Base-by-base conservation (phyloP, 768 basidiomycete genomes). In the Tulasnella sp. region DNA sequence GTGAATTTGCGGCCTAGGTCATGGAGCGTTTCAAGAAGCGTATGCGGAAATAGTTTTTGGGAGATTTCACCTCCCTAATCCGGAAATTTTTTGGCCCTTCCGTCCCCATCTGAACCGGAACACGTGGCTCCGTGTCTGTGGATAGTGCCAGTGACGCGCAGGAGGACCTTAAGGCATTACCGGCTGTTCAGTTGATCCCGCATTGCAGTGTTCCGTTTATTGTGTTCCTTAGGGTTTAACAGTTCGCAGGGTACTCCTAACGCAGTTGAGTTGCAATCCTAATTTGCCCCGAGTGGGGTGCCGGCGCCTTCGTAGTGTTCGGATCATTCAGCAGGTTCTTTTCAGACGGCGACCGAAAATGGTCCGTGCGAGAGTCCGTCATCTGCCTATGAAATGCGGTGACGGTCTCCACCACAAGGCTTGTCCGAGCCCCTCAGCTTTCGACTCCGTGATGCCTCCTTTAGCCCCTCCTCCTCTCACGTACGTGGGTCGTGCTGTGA, bases 1-100 rank as follows among this genome's bases (percentile, higher is more conserved):
- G 44, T 41, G 24, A 76, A 50, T 76, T 28, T 34, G 28, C n/a
- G 46, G 44, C 48, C 16, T 82, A 95, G 94, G 94, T 95, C 78
- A 94, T 96, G 94, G 96, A 97, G 86, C 91, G 97, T 44, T 99
- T 98, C 89, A 98, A 97, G 89, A 98, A 99, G 87, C 89, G 96
- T 80, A 95, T 96, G 94, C 75, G 82, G 72, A 80, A 82, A 79
- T 82, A 76, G 37, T 42, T 50, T 6, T 22, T n/a, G n/a, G 50
- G 16, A 28, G 31, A 69, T 28, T 5, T 6, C 34, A 69, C 64
- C 34, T 69, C 11, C 64, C 18, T 18, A 16, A 31, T 69, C 34
- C 5, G 64, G 64, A 18, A 37, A 69, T 69, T 69, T 69, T n/a
- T 69, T 6, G 64, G 18, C 64, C 64, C 34, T n/a, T 69, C 31